Percentiles rank a stretch among this genome's conserved stretches.
These are phyloP conservation scores for Dothistroma pini DNA, from an alignment of 2,329 filamentous ascomycete genomes.

Conservation along the genomic window DNA sequence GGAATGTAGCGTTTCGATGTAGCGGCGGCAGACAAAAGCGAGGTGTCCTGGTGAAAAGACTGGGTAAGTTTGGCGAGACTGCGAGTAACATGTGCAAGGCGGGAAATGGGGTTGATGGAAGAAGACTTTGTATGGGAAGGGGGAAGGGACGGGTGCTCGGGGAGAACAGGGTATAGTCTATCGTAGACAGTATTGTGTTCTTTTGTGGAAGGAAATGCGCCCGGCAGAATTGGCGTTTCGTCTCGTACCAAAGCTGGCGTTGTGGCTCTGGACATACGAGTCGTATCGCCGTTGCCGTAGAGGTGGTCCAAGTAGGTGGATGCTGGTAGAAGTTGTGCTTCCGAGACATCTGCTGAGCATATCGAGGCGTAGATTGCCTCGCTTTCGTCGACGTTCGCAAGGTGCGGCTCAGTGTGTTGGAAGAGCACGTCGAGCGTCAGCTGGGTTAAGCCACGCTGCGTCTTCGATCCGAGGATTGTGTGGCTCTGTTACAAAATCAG, in stretches of 20 bases:
- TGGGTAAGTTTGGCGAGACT: slow-evolving; percentile 31
- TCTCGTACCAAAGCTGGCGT: slow-evolving; percentile 47
- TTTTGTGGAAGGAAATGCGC: slow-evolving; percentile 27
- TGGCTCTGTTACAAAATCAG: slow-evolving; percentile 64
- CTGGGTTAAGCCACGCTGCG: slow-evolving; percentile 85
- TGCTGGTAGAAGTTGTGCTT: slow-evolving; percentile 72
- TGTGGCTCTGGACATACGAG: slow-evolving; percentile 42
- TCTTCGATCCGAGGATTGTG: slow-evolving; percentile 85
- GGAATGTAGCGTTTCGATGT: slow-evolving; percentile 58
- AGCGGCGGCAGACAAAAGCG: slow-evolving; percentile 37
- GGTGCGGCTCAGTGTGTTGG: slow-evolving; percentile 68
- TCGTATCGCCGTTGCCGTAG: slow-evolving; percentile 62
- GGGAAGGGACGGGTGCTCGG: slow-evolving; percentile 7
- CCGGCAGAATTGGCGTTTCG: slow-evolving; percentile 22
- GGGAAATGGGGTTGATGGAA: slow-evolving; percentile 13
- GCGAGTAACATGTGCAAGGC: slow-evolving; percentile 18
- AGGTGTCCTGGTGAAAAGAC: slow-evolving; percentile 33
- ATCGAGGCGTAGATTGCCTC: slow-evolving; percentile 68
- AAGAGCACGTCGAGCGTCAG: slow-evolving; percentile 88
- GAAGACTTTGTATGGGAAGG: slow-evolving; percentile 23
- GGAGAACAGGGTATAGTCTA: slow-evolving; percentile 28
- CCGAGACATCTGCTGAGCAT: slow-evolving; percentile 71
- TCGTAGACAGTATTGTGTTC: slow-evolving; percentile 28
- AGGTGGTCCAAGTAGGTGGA: slow-evolving; percentile 73
- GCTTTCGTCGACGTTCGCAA: slow-evolving; percentile 58